These are phyloP conservation scores for Paulownia fortunei DNA, from an alignment of 257 asterid genomes.

Conservation along the genomic window DNA sequence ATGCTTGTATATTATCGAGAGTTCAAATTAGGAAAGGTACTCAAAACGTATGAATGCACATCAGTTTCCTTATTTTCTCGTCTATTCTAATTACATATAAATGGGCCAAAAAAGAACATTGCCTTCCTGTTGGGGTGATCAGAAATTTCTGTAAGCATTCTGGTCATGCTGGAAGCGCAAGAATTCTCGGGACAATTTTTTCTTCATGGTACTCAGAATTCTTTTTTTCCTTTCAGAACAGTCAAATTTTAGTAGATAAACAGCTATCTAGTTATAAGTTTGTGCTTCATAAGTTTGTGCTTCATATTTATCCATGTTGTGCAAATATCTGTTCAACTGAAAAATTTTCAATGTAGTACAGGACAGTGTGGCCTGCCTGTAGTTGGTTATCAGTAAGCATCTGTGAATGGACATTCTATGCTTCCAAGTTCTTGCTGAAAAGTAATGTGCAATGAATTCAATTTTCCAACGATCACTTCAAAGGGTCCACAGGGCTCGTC, in stretches of 20 bases:
- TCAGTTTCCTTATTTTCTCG: not conserved
- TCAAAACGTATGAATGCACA: constrained; percentile 26
- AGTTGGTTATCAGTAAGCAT: not conserved
- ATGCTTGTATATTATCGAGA: constrained; percentile 40
- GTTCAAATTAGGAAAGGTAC: constrained; percentile 14
- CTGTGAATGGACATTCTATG: not conserved
- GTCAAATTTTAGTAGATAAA: not conserved
- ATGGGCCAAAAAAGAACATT: not conserved
- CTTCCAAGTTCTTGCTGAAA: not conserved
- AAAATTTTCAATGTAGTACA: not conserved
- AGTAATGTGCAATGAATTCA: not conserved
- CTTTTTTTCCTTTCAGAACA: not conserved
- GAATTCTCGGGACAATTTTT: not conserved
- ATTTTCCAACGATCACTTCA: constrained; percentile 7
- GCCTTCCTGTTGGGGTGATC: constrained; percentile 9
- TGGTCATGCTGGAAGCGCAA: not conserved
- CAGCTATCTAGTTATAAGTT: not conserved
- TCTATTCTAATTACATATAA: not conserved
- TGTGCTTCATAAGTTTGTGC: not conserved
- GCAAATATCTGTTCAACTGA: too few species aligned
- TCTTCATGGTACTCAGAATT: not conserved
- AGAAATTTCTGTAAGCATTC: not conserved
- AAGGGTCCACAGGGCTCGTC: not conserved
- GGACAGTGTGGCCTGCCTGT: not conserved
- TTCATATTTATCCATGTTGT: too few species aligned